phyloP scores from a whole-genome alignment of 2,329 filamentous ascomycete genomes.

The Pestalotiopsis sp. region DNA sequence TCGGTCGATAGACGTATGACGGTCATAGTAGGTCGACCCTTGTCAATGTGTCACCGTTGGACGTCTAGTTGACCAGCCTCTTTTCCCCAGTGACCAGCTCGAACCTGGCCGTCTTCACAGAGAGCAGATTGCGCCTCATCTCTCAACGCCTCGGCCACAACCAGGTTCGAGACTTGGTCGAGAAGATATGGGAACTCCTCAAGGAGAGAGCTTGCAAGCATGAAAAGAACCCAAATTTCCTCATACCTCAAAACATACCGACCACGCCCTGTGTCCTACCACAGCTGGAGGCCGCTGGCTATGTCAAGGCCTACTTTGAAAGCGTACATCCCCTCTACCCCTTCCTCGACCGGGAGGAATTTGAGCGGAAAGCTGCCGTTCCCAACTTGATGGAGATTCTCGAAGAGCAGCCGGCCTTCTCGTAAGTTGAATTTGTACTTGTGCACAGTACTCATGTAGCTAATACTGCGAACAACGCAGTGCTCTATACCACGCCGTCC shows the following conservation, averaged over 20 bases:
- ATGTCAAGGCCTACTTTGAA: constrained; percentile 8
- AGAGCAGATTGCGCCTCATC: constrained; percentile 9
- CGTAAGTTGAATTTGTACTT: not conserved
- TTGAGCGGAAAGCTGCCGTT: not conserved
- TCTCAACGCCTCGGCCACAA: constrained; percentile 11
- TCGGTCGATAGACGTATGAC: not conserved
- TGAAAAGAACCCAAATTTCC: not conserved
- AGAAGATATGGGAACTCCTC: not conserved
- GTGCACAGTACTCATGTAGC: not conserved
- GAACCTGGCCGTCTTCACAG: constrained; percentile 7
- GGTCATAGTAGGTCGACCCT: not conserved
- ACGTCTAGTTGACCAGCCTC: not conserved
- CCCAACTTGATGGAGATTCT: not conserved
- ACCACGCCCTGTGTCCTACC: not conserved
- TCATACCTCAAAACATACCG: not conserved
- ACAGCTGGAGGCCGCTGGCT: not conserved
- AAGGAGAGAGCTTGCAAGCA: not conserved
- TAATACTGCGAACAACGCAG: not conserved
- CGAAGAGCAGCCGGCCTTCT: constrained; percentile 3
- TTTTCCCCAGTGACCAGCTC: constrained; percentile 2
- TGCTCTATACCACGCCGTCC: constrained; percentile 7
- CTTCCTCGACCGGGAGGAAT: not conserved
- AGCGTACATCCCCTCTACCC: constrained; percentile 6
- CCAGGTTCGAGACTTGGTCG: constrained; percentile 6
- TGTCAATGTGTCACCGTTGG: not conserved